Conservation (phyloP, 495 filamentous ascomycete species). For the Penicillium angulare region DNA sequence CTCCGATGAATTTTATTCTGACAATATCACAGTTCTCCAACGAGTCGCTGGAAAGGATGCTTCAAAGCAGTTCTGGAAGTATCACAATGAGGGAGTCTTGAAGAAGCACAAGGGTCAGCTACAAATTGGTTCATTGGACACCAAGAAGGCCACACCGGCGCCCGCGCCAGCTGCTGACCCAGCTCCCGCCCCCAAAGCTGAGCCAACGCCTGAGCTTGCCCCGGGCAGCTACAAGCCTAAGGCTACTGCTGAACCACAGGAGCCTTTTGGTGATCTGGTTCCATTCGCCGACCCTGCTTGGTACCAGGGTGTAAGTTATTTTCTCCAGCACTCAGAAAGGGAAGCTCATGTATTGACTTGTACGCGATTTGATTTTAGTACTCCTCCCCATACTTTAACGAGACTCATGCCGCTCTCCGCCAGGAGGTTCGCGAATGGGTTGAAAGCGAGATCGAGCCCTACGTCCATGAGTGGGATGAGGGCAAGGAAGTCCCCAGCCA, state of each 20-base stretch:
- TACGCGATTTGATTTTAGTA: conserved; percentile 54
- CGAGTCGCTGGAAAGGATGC: conserved; percentile 95
- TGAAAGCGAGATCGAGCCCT: conserved; percentile 82
- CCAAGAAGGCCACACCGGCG: conserved; percentile 66
- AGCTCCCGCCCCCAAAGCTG: conserved; percentile 33
- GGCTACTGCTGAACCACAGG: conserved; percentile 61
- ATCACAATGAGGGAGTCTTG: conserved; percentile 90
- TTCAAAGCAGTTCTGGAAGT: conserved; percentile 99
- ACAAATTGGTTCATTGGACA: conserved; percentile 85
- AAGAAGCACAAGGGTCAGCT: conserved; percentile 92
- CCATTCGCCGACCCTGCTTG: conserved; percentile 91
- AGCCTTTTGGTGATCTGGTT: conserved; percentile 81
- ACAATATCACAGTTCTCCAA: conserved; percentile 63
- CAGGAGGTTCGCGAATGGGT: conserved; percentile 91
- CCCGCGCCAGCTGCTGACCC: conserved; percentile 47
- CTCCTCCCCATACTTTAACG: conserved; percentile 93
- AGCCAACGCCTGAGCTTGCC: conserved; percentile 52
- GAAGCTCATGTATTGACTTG: conserved; percentile 1
- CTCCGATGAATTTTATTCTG: conserved; percentile 12
- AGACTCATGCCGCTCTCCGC: conserved; percentile 85
- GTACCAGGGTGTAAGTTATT: conserved; percentile 84
- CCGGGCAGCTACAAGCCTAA: conserved; percentile 30
- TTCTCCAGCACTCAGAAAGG: background rate
- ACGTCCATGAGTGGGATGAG: conserved; percentile 96
- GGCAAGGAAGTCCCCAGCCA: conserved; percentile 78